A percentile compares a stretch with the other conserved stretches of the same genome.
These are phyloP conservation scores for Oidium heveae DNA, from an alignment of 2,329 filamentous ascomycete genomes.

Conservation along the genomic window DNA sequence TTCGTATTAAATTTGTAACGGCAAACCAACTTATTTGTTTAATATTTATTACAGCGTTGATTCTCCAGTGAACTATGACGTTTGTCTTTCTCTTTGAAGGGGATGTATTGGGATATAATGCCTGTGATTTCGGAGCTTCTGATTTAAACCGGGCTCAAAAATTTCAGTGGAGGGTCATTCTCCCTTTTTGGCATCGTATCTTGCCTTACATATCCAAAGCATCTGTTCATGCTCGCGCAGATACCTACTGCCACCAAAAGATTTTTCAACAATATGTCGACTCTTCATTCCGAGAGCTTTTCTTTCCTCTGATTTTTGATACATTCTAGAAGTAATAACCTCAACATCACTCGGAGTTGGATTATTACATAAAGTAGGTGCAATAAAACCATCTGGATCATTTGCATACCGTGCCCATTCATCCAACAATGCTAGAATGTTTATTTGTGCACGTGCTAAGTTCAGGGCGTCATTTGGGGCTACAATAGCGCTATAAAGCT, in stretches of 20 bases:
- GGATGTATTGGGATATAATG: too few relatives aligned
- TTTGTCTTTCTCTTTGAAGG: too few relatives aligned
- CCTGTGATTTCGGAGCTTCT: too few relatives aligned
- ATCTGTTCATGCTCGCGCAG: slow-evolving; percentile 36
- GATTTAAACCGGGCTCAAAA: too few relatives aligned
- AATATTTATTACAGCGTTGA: too few relatives aligned
- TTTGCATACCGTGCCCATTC: slow-evolving; percentile 34
- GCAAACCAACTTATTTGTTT: too few relatives aligned
- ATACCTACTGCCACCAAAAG: slow-evolving; percentile 32
- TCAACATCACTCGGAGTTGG: slow-evolving; percentile 24
- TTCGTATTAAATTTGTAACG: too few relatives aligned
- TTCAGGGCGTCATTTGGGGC: slow-evolving; percentile 36
- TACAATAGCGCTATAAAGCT: slow-evolving; percentile 33
- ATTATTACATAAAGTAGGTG: slow-evolving; percentile 17
- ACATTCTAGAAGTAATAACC: slow-evolving; percentile 28
- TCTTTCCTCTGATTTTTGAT: slow-evolving; percentile 28
- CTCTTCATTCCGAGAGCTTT: slow-evolving; percentile 31
- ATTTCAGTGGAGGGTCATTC: too few relatives aligned
- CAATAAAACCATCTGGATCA: slow-evolving; percentile 2
- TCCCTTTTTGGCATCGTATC: neutral
- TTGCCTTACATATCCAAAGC: slow-evolving; percentile 21
- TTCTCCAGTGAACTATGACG: too few relatives aligned
- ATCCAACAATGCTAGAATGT: slow-evolving; percentile 32
- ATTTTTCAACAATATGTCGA: slow-evolving; percentile 30
- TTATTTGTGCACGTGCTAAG: slow-evolving; percentile 34